Base-by-base conservation (phyloP, 495 filamentous ascomycete genomes). In the Xylaria palmicola region DNA sequence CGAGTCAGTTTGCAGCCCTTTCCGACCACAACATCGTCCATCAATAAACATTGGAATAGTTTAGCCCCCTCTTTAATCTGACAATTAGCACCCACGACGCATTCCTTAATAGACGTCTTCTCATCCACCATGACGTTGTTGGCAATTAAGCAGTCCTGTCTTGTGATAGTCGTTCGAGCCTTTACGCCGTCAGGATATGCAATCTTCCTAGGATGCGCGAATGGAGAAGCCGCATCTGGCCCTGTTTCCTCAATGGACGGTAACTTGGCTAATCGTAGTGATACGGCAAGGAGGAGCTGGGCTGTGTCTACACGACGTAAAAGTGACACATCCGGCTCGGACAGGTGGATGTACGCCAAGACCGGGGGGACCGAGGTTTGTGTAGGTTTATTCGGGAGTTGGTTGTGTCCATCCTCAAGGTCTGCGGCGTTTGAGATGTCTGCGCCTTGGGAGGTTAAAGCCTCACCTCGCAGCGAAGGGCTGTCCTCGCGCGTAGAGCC, bases 271-370 rank as follows among this genome's bases (percentile, higher is more conserved):
- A 98, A 86, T 62, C 86, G 85, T n/a, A 97, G 85, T 1, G 91
- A 96, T 30, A 90, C 80, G 48, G 85, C 82, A 0, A 96, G 82
- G 2, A 98, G 86, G 19, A 95, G 80, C 30, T 90, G 83, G 0
- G 89, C 82, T 19, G 89, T 96, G 68, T 98, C 94, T 24, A 97
- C 90, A 20, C 94, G 89, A 51, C 92, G 85, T 59, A 96, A 86
- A 9, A 97, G 77, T 1, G 86, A 86, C 1, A 65, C 62, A 19
- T 72, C 40, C 7, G 72, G 63, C 32, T 49, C 32, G 2, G 69
- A 72, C 66, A 72, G 85, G 66, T 93, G 87, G 47, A 95, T 77
- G 69, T 95, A 93, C 36, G 90, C 88, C 0, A 93, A 80, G 26
- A 96, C 83, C 7, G 89, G 88, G 2, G 91, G 90, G 2, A 89